Percentiles rank a stretch among this genome's conserved stretches.
These are phyloP conservation scores for Penicillium hesseltinei DNA, from an alignment of 2,329 filamentous ascomycete genomes.

Conservation along the genomic window DNA sequence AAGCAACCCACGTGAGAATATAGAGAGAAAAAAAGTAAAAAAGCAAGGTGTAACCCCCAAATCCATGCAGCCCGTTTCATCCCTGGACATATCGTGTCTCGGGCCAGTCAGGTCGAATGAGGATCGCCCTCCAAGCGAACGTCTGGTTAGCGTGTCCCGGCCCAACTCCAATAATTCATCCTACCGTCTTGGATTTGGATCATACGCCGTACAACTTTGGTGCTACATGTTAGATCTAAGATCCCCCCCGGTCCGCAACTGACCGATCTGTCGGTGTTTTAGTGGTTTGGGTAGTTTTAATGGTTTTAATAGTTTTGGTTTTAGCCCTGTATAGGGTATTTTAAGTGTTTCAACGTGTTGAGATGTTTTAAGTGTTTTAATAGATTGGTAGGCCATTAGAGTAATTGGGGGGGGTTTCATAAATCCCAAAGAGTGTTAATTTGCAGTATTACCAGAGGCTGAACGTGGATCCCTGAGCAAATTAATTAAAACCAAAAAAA, in stretches of 20 bases:
- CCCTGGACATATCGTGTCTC: constrained; percentile 20
- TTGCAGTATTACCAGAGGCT: constrained; percentile 3
- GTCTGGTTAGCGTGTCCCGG: constrained; percentile 6
- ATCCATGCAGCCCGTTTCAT: constrained; percentile 23
- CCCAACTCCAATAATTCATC: constrained; percentile 10
- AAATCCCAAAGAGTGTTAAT: neutral
- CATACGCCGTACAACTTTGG: constrained; percentile 5
- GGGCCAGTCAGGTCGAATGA: constrained; percentile 18
- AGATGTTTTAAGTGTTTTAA: neutral
- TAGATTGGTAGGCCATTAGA: neutral
- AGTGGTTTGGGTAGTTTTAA: neutral
- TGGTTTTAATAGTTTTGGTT: too few species aligned
- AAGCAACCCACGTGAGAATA: constrained; percentile 8
- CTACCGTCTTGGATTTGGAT: constrained; percentile 4
- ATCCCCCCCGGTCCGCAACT: neutral
- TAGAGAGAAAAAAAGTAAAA: neutral
- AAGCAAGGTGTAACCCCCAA: constrained; percentile 19
- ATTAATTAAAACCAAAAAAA: neutral
- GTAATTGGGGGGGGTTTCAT: neutral
- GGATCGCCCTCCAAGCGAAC: constrained; percentile 11
- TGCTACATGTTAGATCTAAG: constrained; percentile 8
- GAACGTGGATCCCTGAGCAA: constrained; percentile 3
- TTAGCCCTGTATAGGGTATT: neutral
- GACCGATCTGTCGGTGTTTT: constrained; percentile 2
- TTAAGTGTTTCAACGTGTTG: neutral